Evolutionary conservation across 1,284 basidiomycete genomes (phyloP).

Genomic region (Leccinum laetum): DNA sequence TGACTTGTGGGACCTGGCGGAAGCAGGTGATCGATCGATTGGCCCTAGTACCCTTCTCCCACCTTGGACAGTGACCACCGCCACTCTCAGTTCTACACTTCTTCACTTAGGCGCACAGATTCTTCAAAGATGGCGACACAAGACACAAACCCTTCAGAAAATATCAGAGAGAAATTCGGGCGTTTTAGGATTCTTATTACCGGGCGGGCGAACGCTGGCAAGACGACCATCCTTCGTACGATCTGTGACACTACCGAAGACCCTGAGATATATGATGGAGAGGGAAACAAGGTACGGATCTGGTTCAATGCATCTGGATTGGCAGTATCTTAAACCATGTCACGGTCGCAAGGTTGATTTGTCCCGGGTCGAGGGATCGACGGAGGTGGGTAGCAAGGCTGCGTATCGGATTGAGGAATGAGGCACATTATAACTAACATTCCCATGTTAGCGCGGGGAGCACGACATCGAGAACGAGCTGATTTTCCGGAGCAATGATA

Average conservation of each 20-base stretch:
- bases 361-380: not conserved
- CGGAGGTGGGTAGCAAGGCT: not conserved
- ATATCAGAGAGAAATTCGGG: not conserved
- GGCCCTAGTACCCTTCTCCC: too few relatives aligned
- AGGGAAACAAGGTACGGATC: not conserved
- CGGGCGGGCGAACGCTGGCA: not conserved
- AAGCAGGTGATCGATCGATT: too few relatives aligned
- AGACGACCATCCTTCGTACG: not conserved
- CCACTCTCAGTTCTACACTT: not conserved
- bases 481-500: not conserved
- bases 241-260: not conserved
- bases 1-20: too few relatives aligned
- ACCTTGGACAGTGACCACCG: too few relatives aligned
- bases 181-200: not conserved
- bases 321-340: not conserved
- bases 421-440: too few relatives aligned
- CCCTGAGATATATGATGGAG: not conserved
- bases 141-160: not conserved
- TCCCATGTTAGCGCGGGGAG: too few relatives aligned
- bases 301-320: not conserved
- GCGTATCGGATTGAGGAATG: too few relatives aligned
- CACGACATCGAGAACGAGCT: not conserved
- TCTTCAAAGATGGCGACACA: not conserved
- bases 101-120: not conserved
- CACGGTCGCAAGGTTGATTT: not conserved